A percentile compares a stretch with the other conserved stretches of the same genome.
Conservation (phyloP, 129 eudicot genomes). For the Ambrosia trifida region DNA sequence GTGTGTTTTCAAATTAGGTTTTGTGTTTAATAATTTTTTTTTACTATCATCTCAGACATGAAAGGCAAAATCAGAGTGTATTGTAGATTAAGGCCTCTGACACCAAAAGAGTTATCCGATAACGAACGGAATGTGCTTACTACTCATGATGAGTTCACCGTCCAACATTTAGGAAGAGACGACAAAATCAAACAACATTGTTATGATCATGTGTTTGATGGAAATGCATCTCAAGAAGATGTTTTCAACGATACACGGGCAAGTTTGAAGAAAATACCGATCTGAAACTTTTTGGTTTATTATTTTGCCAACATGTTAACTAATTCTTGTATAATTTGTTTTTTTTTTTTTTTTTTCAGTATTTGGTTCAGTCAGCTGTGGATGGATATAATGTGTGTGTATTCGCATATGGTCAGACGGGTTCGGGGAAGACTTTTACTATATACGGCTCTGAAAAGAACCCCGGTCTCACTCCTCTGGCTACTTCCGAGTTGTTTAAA, state of each 20-base stretch:
- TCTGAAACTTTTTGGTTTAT: not conserved
- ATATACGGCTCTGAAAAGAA: constrained; percentile 88
- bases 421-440: constrained; percentile 97
- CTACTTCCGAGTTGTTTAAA: constrained; percentile 82
- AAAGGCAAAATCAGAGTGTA: constrained; percentile 96
- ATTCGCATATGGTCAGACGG: constrained; percentile 99
- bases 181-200: constrained; percentile 82
- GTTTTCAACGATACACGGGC: constrained; percentile 92
- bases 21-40: constrained; percentile 1
- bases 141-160: constrained; percentile 85
- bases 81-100: constrained; percentile 88
- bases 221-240: constrained; percentile 78
- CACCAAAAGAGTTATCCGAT: constrained; percentile 63
- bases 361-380: constrained; percentile 95
- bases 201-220: constrained; percentile 91
- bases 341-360: constrained; percentile 58
- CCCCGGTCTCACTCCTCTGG: constrained; percentile 99
- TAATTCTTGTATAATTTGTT: constrained; percentile 3
- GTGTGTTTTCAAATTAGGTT: not conserved
- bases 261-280: constrained; percentile 18
- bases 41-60: constrained; percentile 55
- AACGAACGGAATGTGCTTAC: constrained; percentile 59
- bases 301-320: not conserved
- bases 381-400: constrained; percentile 97
- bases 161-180: constrained; percentile 88